These are phyloP conservation scores for Coelastrella sp. DNA, from an alignment of 139 green algal genomes.

Conservation along the genomic window DNA sequence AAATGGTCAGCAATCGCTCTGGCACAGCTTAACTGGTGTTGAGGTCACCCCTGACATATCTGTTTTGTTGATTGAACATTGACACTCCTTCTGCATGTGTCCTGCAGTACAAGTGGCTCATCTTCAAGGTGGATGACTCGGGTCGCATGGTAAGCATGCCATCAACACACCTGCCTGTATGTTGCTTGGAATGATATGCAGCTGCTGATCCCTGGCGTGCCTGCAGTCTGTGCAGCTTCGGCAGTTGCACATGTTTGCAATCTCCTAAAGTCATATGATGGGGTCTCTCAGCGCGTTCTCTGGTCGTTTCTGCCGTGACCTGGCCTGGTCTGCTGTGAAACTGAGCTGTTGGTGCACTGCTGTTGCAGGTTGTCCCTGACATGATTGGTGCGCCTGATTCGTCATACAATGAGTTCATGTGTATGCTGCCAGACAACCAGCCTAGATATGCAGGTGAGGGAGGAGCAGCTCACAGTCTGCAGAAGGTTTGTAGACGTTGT, in stretches of 20 bases:
- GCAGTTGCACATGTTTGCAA: not conserved
- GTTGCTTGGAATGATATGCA: not conserved
- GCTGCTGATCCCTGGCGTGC: not conserved
- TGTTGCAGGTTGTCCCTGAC: slow-evolving; percentile 77
- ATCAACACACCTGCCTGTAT: no score
- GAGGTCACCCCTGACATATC: no score
- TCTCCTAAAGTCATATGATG: no score
- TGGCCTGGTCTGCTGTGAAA: no score
- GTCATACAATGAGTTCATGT: slow-evolving; percentile 81
- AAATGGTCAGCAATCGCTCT: no score
- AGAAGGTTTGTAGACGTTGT: no score
- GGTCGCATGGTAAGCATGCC: slow-evolving; percentile 68
- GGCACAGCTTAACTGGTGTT: no score
- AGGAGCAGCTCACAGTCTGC: no score
- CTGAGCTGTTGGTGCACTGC: no score
- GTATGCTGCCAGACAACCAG: slow-evolving; percentile 71
- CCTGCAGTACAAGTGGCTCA: slow-evolving; percentile 82
- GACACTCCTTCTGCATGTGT: not conserved
- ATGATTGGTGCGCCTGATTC: slow-evolving; percentile 72
- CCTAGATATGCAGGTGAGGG: slow-evolving; percentile 86
- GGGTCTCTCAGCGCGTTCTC: no score
- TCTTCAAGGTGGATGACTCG: slow-evolving; percentile 84
- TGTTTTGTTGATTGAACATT: not conserved
- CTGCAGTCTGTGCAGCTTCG: not conserved
- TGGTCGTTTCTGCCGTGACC: no score